Evolutionary conservation across 306 rosid genomes (phyloP).

Genomic region (Vigna unguiculata): DNA sequence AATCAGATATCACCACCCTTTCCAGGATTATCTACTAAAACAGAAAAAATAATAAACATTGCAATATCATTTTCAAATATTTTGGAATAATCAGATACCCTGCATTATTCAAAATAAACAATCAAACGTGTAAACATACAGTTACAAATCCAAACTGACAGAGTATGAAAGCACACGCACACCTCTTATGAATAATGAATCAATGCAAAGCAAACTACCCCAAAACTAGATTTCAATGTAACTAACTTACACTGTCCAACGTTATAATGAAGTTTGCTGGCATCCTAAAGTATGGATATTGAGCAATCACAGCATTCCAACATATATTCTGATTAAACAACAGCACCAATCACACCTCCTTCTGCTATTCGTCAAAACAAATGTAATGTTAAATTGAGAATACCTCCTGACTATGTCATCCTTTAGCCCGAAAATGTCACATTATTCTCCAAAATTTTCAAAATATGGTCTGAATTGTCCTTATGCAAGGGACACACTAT

Average conservation of each 20-base stretch:
- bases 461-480: neutral
- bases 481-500: neutral
- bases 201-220: constrained; percentile 1
- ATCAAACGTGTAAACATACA: constrained; percentile 8
- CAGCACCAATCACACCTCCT: neutral
- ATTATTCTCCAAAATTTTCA: neutral
- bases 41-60: constrained; percentile 15
- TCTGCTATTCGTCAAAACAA: neutral
- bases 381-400: neutral
- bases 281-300: constrained; percentile 34
- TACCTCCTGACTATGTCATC: neutral
- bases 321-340: neutral
- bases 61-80: constrained; percentile 17
- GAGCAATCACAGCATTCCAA: constrained; percentile 12
- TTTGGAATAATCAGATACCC: constrained; percentile 8
- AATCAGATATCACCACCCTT: constrained; percentile 29
- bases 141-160: neutral
- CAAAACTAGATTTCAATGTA: neutral
- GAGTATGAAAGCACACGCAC: constrained; percentile 1
- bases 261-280: neutral
- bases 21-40: constrained; percentile 42
- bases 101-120: constrained; percentile 24
- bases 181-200: constrained; percentile 23
- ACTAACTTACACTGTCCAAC: constrained; percentile 1
- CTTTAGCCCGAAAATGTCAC: neutral